These are phyloP conservation scores for Cucurbita maxima DNA, from an alignment of 306 rosid species.

Conservation along the genomic window DNA sequence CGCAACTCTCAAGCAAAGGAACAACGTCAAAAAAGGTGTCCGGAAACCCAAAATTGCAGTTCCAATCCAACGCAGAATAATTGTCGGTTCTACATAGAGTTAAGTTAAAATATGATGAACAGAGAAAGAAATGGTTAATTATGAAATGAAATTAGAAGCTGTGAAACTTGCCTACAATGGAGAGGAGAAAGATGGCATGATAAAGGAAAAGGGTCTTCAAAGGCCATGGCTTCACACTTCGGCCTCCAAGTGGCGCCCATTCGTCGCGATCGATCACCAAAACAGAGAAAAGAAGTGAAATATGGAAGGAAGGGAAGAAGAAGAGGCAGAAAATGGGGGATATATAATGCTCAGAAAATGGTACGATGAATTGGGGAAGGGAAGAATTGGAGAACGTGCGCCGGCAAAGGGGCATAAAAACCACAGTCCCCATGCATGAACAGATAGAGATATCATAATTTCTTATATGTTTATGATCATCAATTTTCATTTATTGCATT, in stretches of 20 bases:
- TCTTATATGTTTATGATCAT: too few species aligned
- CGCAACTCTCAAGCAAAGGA: constrained; percentile 18
- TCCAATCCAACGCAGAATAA: constrained; percentile 17
- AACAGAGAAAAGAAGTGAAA: too few species aligned
- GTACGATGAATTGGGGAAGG: background rate
- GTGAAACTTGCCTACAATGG: constrained; percentile 3
- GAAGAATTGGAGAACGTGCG: constrained; percentile 8
- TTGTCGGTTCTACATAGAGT: background rate
- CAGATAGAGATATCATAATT: background rate
- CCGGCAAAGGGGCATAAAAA: background rate
- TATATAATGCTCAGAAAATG: constrained; percentile 2
- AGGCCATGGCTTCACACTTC: background rate
- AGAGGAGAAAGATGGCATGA: constrained; percentile 12
- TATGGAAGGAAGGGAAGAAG: background rate
- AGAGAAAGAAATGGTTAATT: background rate
- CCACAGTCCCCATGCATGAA: too few species aligned
- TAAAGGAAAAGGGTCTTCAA: constrained; percentile 19
- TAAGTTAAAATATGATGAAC: too few species aligned
- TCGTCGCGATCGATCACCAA: too few species aligned
- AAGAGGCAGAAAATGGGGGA: constrained; percentile 9
- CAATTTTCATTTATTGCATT: constrained; percentile 14
- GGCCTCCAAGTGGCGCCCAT: background rate
- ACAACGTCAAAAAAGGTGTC: constrained; percentile 11
- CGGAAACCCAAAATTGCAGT: constrained; percentile 12
- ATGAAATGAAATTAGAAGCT: too few species aligned